Evolutionary conservation across 768 basidiomycete genomes (phyloP).

Genomic region (Suillus clintonianus): DNA sequence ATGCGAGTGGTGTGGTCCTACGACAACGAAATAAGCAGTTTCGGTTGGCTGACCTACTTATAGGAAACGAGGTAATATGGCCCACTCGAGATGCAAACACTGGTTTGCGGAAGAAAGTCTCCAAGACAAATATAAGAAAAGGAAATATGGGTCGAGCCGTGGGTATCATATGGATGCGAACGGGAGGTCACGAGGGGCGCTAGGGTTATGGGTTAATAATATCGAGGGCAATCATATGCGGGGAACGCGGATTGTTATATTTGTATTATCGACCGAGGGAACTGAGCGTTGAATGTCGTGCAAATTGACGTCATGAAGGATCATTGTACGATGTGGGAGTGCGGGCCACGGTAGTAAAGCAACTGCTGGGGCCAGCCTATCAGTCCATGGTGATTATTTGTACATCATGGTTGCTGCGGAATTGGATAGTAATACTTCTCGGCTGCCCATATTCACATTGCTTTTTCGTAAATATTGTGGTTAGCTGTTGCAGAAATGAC

Average conservation of each 20-base stretch:
- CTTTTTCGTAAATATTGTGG: background rate
- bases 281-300: background rate
- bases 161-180: background rate
- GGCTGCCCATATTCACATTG: background rate
- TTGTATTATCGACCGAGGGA: background rate
- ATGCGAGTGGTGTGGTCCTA: too few species aligned
- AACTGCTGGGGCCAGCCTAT: background rate
- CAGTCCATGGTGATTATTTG: background rate
- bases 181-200: background rate
- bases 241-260: background rate
- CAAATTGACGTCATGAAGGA: background rate
- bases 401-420: background rate
- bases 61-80: background rate
- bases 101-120: background rate
- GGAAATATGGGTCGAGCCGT: background rate
- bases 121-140: background rate
- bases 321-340: background rate
- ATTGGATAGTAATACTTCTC: background rate
- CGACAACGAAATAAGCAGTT: background rate
- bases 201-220: background rate
- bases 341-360: background rate
- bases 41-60: background rate
- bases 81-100: too few species aligned
- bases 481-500: background rate
- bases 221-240: background rate